A percentile compares a stretch with the other conserved stretches of the same genome.
phyloP scores from a whole-genome alignment of 306 rosid genomes.

The Lathyrus tuberosus region DNA sequence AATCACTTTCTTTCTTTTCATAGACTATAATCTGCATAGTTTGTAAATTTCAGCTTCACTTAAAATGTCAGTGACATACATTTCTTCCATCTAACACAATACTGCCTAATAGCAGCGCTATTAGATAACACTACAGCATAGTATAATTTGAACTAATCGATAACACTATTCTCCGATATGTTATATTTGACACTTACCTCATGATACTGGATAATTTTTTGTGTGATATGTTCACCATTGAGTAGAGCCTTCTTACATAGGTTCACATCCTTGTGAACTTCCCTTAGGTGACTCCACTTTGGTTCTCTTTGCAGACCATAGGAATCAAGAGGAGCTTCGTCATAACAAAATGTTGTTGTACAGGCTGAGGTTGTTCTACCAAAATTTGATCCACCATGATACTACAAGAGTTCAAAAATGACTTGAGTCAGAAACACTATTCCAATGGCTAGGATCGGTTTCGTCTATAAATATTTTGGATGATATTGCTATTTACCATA shows the following conservation, averaged over 20 bases:
- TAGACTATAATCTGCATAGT: slow-evolving; percentile 58
- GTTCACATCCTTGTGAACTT: slow-evolving; percentile 71
- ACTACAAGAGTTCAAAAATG: slow-evolving; percentile 55
- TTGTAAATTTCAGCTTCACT: slow-evolving; percentile 14
- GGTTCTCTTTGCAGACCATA: slow-evolving; percentile 85
- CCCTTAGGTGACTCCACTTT: slow-evolving; percentile 85
- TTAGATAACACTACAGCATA: neutral
- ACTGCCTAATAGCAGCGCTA: no score
- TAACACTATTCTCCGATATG: neutral
- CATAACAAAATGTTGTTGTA: slow-evolving; percentile 82
- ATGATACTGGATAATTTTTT: slow-evolving; percentile 38
- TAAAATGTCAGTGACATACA: neutral
- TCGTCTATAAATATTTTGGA: neutral
- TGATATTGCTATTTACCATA: slow-evolving; percentile 60
- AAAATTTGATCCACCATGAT: slow-evolving; percentile 94
- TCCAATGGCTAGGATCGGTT: neutral
- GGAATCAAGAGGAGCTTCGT: slow-evolving; percentile 96
- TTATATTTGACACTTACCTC: slow-evolving; percentile 52
- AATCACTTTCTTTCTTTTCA: slow-evolving; percentile 48
- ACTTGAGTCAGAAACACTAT: slow-evolving; percentile 18
- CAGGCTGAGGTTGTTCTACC: slow-evolving; percentile 88
- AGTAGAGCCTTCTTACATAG: slow-evolving; percentile 71
- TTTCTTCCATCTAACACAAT: neutral
- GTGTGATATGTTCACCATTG: slow-evolving; percentile 27
- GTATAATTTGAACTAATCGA: neutral